Evolutionary conservation across 2,329 filamentous ascomycete species (phyloP).

Genomic region (Fusarium brachygibbosum): DNA sequence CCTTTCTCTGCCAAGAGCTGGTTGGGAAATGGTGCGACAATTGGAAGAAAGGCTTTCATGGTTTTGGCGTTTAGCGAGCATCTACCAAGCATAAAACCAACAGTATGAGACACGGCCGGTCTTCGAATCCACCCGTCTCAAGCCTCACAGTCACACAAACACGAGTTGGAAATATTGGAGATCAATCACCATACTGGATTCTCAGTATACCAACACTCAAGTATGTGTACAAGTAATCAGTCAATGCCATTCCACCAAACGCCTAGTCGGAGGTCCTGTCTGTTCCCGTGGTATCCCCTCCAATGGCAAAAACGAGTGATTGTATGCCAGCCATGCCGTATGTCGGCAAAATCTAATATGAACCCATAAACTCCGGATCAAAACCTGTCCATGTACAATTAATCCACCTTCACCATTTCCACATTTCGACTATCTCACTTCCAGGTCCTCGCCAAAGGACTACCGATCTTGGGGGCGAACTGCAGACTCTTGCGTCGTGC

Average conservation of each 20-base stretch:
- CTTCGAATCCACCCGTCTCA: background rate
- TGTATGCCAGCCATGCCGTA: conserved; percentile 32
- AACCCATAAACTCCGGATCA: conserved; percentile 35
- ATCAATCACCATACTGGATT: conserved; percentile 26
- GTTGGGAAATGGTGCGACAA: background rate
- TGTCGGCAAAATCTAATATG: conserved; percentile 25
- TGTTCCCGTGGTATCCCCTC: conserved; percentile 44
- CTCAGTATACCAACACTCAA: conserved; percentile 10
- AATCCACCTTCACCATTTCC: conserved; percentile 11
- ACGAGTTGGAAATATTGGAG: background rate
- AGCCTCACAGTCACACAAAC: background rate
- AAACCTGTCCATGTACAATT: conserved; percentile 35
- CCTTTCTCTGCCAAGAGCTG: background rate
- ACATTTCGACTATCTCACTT: conserved; percentile 41
- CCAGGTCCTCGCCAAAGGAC: conserved; percentile 75
- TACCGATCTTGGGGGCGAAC: conserved; percentile 80
- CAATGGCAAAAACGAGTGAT: conserved; percentile 45
- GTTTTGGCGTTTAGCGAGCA: background rate
- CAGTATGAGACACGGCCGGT: background rate
- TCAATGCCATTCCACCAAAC: conserved; percentile 35
- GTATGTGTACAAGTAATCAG: conserved; percentile 24
- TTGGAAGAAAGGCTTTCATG: background rate
- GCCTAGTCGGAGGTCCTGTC: conserved; percentile 40
- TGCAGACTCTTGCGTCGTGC: conserved; percentile 82
- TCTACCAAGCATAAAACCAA: background rate